These are phyloP conservation scores for Gaeumannomyces tritici DNA, from an alignment of 2,329 filamentous ascomycete genomes.

Conservation along the genomic window DNA sequence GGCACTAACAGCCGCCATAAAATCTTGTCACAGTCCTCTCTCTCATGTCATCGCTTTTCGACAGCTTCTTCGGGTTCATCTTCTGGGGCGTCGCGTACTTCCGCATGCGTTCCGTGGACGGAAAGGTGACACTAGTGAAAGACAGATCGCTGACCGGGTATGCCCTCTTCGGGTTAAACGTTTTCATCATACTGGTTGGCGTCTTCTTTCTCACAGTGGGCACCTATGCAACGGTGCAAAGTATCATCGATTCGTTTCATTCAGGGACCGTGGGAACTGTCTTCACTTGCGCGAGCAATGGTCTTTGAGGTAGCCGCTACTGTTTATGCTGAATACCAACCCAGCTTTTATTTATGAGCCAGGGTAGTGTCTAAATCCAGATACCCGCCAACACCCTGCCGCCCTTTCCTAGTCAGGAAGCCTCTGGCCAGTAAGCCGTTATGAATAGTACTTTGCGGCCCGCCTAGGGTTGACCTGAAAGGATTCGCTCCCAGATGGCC, in stretches of 20 bases:
- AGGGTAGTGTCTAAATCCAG: too few relatives aligned
- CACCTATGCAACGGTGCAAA: slow-evolving; percentile 70
- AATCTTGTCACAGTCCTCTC: slow-evolving; percentile 38
- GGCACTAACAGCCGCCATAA: neutral
- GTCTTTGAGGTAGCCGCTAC: slow-evolving; percentile 30
- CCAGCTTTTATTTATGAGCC: too few relatives aligned
- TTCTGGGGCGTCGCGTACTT: slow-evolving; percentile 84
- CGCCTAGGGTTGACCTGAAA: too few relatives aligned
- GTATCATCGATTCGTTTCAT: slow-evolving; percentile 64
- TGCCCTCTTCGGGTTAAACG: slow-evolving; percentile 55
- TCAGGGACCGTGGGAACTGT: slow-evolving; percentile 55
- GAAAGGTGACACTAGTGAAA: slow-evolving; percentile 41
- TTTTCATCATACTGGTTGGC: slow-evolving; percentile 63
- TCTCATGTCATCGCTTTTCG: slow-evolving; percentile 79
- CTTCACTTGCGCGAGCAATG: slow-evolving; percentile 66
- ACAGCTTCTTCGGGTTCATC: slow-evolving; percentile 91
- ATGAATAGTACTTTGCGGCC: too few relatives aligned
- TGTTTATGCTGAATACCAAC: neutral
- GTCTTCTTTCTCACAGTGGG: slow-evolving; percentile 74
- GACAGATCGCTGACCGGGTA: slow-evolving; percentile 40
- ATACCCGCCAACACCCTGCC: too few relatives aligned
- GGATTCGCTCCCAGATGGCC: too few relatives aligned
- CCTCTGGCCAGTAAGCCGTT: too few relatives aligned
- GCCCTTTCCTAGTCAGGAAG: too few relatives aligned
- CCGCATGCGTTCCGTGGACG: slow-evolving; percentile 61